A percentile compares a stretch with the other conserved stretches of the same genome.
Evolutionary conservation across 805 yeast genomes (phyloP).

Genomic region (Candida ipomoeae): DNA sequence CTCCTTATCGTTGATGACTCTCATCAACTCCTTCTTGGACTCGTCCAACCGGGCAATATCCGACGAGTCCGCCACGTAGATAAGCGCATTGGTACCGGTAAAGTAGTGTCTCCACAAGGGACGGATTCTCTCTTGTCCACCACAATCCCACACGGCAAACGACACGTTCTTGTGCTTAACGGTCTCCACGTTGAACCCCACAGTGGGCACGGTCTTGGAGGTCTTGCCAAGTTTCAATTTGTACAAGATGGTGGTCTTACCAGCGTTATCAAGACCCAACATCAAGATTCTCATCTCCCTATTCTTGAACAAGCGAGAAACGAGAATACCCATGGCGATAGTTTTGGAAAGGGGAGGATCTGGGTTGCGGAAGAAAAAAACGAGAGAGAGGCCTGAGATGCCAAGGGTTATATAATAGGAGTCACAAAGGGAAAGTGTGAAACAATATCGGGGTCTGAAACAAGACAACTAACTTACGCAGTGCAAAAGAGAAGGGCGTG

Average conservation of each 20-base stretch:
- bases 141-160: slow-evolving; percentile 92
- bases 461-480: neutral
- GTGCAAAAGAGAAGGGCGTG: neutral
- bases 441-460: neutral
- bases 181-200: slow-evolving; percentile 89
- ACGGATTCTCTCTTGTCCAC: slow-evolving; percentile 90
- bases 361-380: neutral
- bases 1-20: slow-evolving; percentile 79
- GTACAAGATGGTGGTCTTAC: slow-evolving; percentile 84
- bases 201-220: slow-evolving; percentile 76
- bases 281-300: slow-evolving; percentile 94
- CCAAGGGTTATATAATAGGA: neutral
- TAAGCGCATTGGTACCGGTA: slow-evolving; percentile 87
- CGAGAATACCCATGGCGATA: slow-evolving; percentile 4
- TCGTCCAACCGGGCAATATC: slow-evolving; percentile 70
- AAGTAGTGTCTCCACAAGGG: slow-evolving; percentile 95
- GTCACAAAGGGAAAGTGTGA: neutral
- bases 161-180: slow-evolving; percentile 76
- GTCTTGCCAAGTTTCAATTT: slow-evolving; percentile 74
- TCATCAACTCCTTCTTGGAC: slow-evolving; percentile 70
- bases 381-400: too few species aligned
- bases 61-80: slow-evolving; percentile 83
- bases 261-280: slow-evolving; percentile 92
- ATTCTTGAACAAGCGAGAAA: slow-evolving; percentile 54
- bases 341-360: too few species aligned